Base-by-base conservation (phyloP, 2,329 filamentous ascomycete genomes). In the Malbranchea zuffiana region DNA sequence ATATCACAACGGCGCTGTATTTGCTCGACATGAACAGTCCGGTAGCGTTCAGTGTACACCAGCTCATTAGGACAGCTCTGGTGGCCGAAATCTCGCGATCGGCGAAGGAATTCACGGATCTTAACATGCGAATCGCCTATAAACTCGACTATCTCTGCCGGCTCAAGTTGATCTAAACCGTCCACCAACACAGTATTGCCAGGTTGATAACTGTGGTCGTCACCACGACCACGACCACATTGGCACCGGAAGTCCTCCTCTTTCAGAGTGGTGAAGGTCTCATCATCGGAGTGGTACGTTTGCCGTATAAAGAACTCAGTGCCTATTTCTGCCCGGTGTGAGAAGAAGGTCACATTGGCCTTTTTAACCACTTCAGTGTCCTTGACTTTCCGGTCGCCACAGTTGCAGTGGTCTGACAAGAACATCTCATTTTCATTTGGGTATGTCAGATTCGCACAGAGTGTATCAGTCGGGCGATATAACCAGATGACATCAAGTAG, bases 361-460 rank as follows among this genome's bases (percentile, higher is more conserved):
- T 70, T 71, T 0, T 65, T 66, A 0, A 75, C 49, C 0, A 86
- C 62, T 21, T 83, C 69, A 0, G 68, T 56, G 1, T 69, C 65
- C 0, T 63, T 46, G 3, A 83, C 63, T 18, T 67, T 65, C 0
- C 59, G 51, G 12, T 71, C 63, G 0, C 61, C 53, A 44, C 83
- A 90, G 1, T 78, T 80, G 57, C 84, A 88, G 41, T 86, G 75
- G 34, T 85, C 74, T 0, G 78, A 83, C 0, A 88, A 57, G 43
- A 90, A 90, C 0, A 90, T 56, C 55, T 92, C 83, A 35, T 86
- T 82, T 0, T 59, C 44, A 55, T 74, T 78, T 0, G 79, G 78
- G 47, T 88, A 92, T 6, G 67, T 68, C 57, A 78, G 76, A 4
- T 70, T 60, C 0, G 68, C 72, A 28, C 85, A 82, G 0, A 78